Conservation (phyloP, 768 basidiomycete species). For the Leccinum olivaceopallidum region DNA sequence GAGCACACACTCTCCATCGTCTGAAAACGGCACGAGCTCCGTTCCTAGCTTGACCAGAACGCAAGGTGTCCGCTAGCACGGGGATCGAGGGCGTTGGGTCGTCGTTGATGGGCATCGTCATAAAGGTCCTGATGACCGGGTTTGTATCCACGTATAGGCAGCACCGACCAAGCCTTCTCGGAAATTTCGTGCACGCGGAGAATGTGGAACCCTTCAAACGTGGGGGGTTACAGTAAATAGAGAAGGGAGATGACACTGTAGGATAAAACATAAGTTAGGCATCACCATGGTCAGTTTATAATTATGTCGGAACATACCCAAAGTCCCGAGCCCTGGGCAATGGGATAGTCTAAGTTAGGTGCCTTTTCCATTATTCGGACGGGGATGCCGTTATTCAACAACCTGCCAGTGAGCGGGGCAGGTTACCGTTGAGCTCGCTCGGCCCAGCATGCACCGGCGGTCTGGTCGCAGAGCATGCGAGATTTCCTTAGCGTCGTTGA, state of each 20-base stretch:
- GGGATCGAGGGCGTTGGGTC: conserved; percentile 18
- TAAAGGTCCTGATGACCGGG: conserved; percentile 14
- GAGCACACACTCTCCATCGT: conserved; percentile 33
- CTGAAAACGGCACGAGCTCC: conserved; percentile 43
- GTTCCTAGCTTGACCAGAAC: conserved; percentile 43
- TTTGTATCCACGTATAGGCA: conserved; percentile 37
- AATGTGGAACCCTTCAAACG: conserved; percentile 44
- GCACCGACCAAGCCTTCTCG: conserved; percentile 27
- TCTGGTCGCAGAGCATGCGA: conserved; percentile 9
- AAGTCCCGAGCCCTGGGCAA: conserved; percentile 40
- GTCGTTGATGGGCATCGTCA: conserved; percentile 8
- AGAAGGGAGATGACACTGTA: too few relatives aligned
- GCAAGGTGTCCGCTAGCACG: conserved; percentile 27
- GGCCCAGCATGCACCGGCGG: conserved; percentile 30
- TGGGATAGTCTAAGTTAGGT: conserved; percentile 11
- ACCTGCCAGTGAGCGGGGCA: conserved; percentile 26
- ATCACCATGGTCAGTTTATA: too few relatives aligned
- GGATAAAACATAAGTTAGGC: too few relatives aligned
- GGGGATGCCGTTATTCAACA: conserved; percentile 44
- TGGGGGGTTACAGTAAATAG: conserved; percentile 17
- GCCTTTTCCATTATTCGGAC: conserved; percentile 51
- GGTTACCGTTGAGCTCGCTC: conserved; percentile 24
- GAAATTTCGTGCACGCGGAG: conserved; percentile 41
- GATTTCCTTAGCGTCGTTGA: background rate
- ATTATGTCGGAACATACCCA: conserved; percentile 30